Percentiles rank a stretch among this genome's conserved stretches.
phyloP scores from a whole-genome alignment of 495 filamentous ascomycete species.

The Penicillium herquei region DNA sequence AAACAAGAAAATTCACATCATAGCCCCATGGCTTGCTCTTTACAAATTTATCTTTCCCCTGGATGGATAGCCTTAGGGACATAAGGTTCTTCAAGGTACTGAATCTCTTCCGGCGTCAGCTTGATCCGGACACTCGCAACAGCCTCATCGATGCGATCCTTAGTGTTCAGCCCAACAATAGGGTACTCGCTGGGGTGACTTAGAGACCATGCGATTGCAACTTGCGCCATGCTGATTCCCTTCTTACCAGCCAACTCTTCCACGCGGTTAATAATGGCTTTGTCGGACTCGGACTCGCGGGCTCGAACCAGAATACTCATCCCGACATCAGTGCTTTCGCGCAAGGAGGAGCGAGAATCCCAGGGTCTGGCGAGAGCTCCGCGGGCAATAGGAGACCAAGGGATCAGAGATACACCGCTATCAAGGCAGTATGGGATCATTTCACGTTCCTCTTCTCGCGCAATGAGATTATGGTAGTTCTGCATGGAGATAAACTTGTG shows the following conservation, averaged over 20 bases:
- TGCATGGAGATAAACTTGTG: constrained; percentile 52
- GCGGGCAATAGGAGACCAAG: constrained; percentile 13
- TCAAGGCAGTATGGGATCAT: constrained; percentile 60
- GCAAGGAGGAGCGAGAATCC: constrained; percentile 3
- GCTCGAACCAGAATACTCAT: constrained; percentile 21
- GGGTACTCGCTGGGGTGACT: constrained; percentile 41
- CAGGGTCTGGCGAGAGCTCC: constrained; percentile 7
- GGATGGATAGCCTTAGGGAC: constrained; percentile 5
- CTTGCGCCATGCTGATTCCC: constrained; percentile 52
- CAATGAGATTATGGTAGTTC: constrained; percentile 48
- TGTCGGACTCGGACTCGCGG: constrained; percentile 22
- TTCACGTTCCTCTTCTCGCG: constrained; percentile 54
- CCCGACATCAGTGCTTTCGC: constrained; percentile 23
- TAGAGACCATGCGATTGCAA: constrained; percentile 61
- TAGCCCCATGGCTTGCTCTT: constrained; percentile 5
- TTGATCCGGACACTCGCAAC: constrained; percentile 13
- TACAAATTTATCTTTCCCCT: constrained; percentile 8
- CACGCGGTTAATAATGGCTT: constrained; percentile 52
- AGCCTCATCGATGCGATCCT: constrained; percentile 54
- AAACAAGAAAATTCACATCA: constrained; percentile 3
- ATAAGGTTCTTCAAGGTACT: constrained; percentile 8
- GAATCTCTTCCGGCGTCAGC: constrained; percentile 4
- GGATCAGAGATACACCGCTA: constrained; percentile 49
- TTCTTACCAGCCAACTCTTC: constrained; percentile 58
- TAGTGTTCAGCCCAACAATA: constrained; percentile 56